phyloP scores from a whole-genome alignment of 2,329 filamentous ascomycete genomes.

The Verticillium tricorpus region DNA sequence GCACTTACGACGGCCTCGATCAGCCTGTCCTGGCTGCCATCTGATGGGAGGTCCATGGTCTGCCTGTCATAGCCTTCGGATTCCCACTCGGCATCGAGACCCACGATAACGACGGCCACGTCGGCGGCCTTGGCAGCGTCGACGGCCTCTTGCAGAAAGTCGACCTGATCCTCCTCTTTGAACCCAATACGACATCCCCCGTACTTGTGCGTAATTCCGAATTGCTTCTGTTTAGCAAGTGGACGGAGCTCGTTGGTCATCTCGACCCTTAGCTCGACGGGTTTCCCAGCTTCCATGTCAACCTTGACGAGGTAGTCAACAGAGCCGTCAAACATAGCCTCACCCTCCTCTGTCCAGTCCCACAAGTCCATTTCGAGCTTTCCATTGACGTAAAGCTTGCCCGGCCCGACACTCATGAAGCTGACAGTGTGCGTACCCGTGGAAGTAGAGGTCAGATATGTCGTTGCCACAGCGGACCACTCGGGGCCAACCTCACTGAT shows the following conservation, averaged over 20 bases:
- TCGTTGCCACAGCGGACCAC: conserved; percentile 61
- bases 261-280: conserved; percentile 58
- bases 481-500: conserved; percentile 53
- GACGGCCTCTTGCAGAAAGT: conserved; percentile 62
- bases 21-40: conserved; percentile 57
- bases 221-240: conserved; percentile 52
- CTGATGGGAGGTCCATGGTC: conserved; percentile 63
- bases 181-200: conserved; percentile 70
- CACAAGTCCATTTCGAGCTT: conserved; percentile 59
- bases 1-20: conserved; percentile 57
- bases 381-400: conserved; percentile 55
- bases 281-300: conserved; percentile 52
- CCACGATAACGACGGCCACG: conserved; percentile 64
- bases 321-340: conserved; percentile 68
- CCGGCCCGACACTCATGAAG: conserved; percentile 64
- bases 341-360: conserved; percentile 65
- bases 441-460: conserved; percentile 51
- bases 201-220: conserved; percentile 58
- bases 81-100: conserved; percentile 71
- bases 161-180: conserved; percentile 58
- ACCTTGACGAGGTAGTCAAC: conserved; percentile 59
- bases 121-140: conserved; percentile 57
- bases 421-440: conserved; percentile 62
- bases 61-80: conserved; percentile 71
- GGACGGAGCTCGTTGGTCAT: conserved; percentile 64